Evolutionary conservation across 169 alveolate species (phyloP).

Genomic region (Cryptosporidium ryanae): DNA sequence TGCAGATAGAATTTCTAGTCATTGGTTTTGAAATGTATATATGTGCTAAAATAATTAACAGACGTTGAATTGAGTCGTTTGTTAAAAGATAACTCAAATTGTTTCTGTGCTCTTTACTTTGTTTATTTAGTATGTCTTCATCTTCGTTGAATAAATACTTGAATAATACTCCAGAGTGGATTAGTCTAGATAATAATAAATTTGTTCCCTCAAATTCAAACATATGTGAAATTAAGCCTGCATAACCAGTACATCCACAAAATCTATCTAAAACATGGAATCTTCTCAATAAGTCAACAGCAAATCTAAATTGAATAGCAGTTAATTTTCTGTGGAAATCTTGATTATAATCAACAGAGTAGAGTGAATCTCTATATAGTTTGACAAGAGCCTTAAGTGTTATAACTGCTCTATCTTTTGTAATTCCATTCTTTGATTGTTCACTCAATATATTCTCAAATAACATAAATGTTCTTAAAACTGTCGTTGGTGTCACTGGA

Average conservation of each 20-base stretch:
- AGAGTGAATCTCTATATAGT: conserved; percentile 58
- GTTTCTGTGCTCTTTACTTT: background rate
- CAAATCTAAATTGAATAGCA: conserved; percentile 64
- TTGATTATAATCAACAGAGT: conserved; percentile 57
- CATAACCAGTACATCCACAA: conserved; percentile 68
- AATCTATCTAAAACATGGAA: conserved; percentile 53
- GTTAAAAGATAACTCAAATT: conserved; percentile 21
- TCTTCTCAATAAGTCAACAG: conserved; percentile 48
- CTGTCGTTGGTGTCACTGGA: conserved; percentile 73
- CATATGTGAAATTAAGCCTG: conserved; percentile 68
- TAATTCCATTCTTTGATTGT: conserved; percentile 20
- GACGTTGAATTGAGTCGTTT: conserved; percentile 51
- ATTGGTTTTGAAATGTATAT: conserved; percentile 42
- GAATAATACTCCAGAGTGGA: conserved; percentile 60
- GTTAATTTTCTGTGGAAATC: conserved; percentile 63
- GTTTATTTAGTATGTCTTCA: background rate
- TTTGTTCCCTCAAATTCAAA: conserved; percentile 70
- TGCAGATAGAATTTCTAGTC: conserved; percentile 55
- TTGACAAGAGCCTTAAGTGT: conserved; percentile 64
- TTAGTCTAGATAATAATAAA: conserved; percentile 29
- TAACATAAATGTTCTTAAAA: conserved; percentile 62
- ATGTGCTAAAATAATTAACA: conserved; percentile 40
- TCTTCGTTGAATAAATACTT: conserved; percentile 24
- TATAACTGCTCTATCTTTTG: conserved; percentile 61
- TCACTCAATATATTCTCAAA: conserved; percentile 52